Base-by-base conservation (phyloP, 352 stramenopile species). In the Phytophthora pisi region DNA sequence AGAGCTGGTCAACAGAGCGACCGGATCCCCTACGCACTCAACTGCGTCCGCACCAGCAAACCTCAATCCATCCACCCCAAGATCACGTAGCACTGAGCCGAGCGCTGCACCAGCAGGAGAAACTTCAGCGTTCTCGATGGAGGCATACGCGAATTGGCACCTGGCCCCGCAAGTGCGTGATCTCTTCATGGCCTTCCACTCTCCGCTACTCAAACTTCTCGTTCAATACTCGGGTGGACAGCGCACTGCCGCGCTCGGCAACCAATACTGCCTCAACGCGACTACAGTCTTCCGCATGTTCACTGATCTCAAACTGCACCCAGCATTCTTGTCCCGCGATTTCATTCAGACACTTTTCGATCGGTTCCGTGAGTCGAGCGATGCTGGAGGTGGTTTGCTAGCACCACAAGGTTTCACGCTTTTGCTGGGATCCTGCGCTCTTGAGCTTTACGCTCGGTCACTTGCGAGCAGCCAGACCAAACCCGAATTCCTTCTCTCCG, bases 261-360 rank as follows among this genome's bases (percentile, higher is more conserved):
- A 88, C 53, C 79, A 90, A 51, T 78, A 82, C 20, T 89, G 77
- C 30, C 58, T 92, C 8, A 43, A 57, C 13, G 66, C 72, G 1
- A 52, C 70, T 7, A 80, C 74, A 26, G 60, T 89, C 24, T 59
- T 79, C 10, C 74, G 70, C 8, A 87, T 89, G 74, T 59, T 91
- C 15, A 72, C 82, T 45, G 82, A 93, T 66, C 66, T 93, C 55
- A 88, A 81, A 42, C 66, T 93, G 15, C 75, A 82, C 26, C 85
- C 83, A 1, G 47, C 56, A 1, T 88, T 88, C 59, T 54, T 91
- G n/a, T 75, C 82, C 8, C 74, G 61, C 51, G 77, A 88, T 18
- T 46, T 79, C 5, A 64, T 93, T n/a, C 72, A 79, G 23, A 42
- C 71, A 5, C 23, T 86, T n/a, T 90, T 89, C 64, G 64, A 71